A percentile compares a stretch with the other conserved stretches of the same genome.
These are phyloP conservation scores for Delonix regia DNA, from an alignment of 306 rosid genomes.

Conservation along the genomic window DNA sequence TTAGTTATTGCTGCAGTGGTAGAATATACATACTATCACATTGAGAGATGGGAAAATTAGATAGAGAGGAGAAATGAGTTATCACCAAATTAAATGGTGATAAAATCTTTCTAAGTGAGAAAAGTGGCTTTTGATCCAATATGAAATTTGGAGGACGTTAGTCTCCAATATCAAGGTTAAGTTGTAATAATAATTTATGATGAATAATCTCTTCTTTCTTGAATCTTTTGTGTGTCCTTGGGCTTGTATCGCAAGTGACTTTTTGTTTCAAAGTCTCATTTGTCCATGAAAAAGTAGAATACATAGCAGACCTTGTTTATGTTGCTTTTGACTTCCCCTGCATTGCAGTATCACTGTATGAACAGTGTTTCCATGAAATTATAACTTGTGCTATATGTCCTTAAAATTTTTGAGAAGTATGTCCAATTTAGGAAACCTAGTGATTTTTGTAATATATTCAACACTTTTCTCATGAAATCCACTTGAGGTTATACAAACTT, in stretches of 20 bases:
- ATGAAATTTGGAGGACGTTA: neutral
- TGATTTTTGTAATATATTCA: neutral
- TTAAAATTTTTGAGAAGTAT: neutral
- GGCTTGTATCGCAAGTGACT: too few species aligned
- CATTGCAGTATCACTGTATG: neutral
- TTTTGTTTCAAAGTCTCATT: too few species aligned
- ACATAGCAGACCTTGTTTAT: too few species aligned
- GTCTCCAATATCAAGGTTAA: neutral
- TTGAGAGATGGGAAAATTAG: neutral
- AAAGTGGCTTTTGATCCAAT: neutral
- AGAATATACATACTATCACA: neutral
- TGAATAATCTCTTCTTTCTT: too few species aligned
- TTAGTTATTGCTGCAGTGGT: neutral
- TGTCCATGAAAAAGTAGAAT: too few species aligned
- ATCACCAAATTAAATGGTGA: neutral
- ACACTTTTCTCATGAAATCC: slow-evolving; percentile 10
- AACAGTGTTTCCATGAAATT: neutral
- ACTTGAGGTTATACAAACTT: neutral
- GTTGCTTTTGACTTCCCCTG: neutral
- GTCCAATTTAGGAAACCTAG: slow-evolving; percentile 6
- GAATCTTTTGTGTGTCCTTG: too few species aligned
- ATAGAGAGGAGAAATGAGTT: neutral
- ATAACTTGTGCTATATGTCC: slow-evolving; percentile 21
- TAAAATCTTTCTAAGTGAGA: neutral
- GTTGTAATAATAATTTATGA: too few species aligned